A percentile compares a stretch with the other conserved stretches of the same genome.
Evolutionary conservation across 495 filamentous ascomycete genomes (phyloP).

Genomic region (Aspergillus wentii): DNA sequence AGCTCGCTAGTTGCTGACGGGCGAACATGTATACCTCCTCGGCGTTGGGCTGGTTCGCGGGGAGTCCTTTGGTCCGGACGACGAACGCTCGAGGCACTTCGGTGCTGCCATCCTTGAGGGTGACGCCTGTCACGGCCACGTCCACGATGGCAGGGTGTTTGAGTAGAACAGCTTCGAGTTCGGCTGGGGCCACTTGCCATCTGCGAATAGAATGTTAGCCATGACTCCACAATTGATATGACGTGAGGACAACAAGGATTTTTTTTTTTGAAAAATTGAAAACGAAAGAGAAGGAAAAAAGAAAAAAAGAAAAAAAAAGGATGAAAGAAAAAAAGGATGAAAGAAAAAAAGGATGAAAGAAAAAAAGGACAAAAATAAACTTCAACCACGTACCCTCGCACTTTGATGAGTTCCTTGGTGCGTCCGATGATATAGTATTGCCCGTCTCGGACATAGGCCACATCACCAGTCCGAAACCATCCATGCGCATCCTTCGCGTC

Average conservation of each 20-base stretch:
- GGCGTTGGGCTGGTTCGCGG: slow-evolving; percentile 33
- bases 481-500: slow-evolving; percentile 48
- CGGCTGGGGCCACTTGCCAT: slow-evolving; percentile 79
- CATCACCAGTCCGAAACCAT: slow-evolving; percentile 79
- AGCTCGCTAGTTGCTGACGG: slow-evolving; percentile 52
- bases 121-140: slow-evolving; percentile 74
- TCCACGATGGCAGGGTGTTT: slow-evolving; percentile 64
- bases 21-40: slow-evolving; percentile 60
- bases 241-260: too few relatives aligned
- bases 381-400: slow-evolving; percentile 43
- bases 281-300: slow-evolving; percentile 1
- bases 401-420: slow-evolving; percentile 75
- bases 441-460: slow-evolving; percentile 56
- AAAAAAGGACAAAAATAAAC: too few relatives aligned
- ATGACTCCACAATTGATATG: too few relatives aligned
- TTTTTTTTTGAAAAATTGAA: neutral
- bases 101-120: slow-evolving; percentile 43
- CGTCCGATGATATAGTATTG: slow-evolving; percentile 72
- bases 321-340: slow-evolving; percentile 4
- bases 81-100: slow-evolving; percentile 74
- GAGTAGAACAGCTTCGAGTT: slow-evolving; percentile 75
- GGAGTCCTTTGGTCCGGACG: slow-evolving; percentile 40
- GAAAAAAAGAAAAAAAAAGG: slow-evolving; percentile 1
- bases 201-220: too few relatives aligned
- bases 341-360: neutral